These are phyloP conservation scores for Symbiodinium pilosum DNA, from an alignment of 73 alveolate genomes.

Conservation along the genomic window DNA sequence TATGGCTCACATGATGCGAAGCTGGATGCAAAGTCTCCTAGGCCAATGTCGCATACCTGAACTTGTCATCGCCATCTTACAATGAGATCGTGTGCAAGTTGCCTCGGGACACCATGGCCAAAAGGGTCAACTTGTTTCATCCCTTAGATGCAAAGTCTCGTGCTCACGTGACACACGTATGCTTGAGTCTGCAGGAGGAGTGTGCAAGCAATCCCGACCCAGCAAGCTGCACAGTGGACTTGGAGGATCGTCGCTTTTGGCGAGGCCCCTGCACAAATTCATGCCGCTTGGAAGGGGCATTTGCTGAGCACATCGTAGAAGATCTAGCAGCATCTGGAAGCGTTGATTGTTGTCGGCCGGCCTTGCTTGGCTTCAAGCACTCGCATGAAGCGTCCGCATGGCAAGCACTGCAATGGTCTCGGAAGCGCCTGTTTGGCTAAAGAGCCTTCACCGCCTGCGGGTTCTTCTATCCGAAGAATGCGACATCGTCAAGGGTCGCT, in stretches of 20 bases:
- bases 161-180: background rate
- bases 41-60: constrained; percentile 93
- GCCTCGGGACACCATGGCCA: constrained; percentile 54
- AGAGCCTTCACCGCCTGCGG: constrained; percentile 11
- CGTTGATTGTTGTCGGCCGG: no score
- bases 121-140: background rate
- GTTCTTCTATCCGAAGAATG: constrained; percentile 1
- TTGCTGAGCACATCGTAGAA: no score
- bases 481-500: background rate
- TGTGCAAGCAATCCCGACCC: constrained; percentile 92
- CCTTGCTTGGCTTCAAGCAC: background rate
- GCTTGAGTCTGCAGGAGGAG: constrained; percentile 50
- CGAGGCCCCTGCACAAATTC: background rate
- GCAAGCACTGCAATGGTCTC: background rate
- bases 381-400: background rate
- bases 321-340: no score
- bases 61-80: constrained; percentile 50
- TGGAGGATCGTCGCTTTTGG: constrained; percentile 92
- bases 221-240: constrained; percentile 82
- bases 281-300: no score
- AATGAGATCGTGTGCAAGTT: constrained; percentile 89
- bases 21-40: background rate
- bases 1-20: no score
- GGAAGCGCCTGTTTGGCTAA: background rate
- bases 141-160: background rate